A percentile compares a stretch with the other conserved stretches of the same genome.
Conservation (phyloP, 495 filamentous ascomycete genomes). For the Evernia prunastri region DNA sequence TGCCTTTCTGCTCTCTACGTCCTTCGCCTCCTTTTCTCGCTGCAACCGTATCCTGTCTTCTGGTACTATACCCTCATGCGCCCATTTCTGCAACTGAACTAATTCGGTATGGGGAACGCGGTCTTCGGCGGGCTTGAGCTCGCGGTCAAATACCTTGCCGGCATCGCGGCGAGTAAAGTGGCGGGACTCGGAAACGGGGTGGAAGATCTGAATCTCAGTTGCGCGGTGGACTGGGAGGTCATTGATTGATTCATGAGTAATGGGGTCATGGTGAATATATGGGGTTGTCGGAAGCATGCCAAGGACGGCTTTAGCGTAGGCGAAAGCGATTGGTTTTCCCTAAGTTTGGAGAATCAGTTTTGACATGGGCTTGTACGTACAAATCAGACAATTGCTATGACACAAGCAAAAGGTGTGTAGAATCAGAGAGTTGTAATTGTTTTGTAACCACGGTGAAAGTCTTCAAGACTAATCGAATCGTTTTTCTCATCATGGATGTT, state of each 20-base stretch:
- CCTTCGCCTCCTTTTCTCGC: slow-evolving; percentile 39
- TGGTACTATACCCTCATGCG: slow-evolving; percentile 28
- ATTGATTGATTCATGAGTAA: slow-evolving; percentile 78
- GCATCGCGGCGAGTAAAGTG: slow-evolving; percentile 86
- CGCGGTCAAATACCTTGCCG: slow-evolving; percentile 68
- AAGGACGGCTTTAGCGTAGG: slow-evolving; percentile 69
- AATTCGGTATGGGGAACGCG: slow-evolving; percentile 88
- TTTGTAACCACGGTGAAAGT: slow-evolving; percentile 54
- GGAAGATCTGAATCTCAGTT: slow-evolving; percentile 80
- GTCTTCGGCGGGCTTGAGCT: slow-evolving; percentile 73
- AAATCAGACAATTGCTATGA: not conserved
- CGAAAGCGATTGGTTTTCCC: slow-evolving; percentile 69
- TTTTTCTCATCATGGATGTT: slow-evolving; percentile 63
- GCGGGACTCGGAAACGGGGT: slow-evolving; percentile 83
- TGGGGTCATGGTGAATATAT: slow-evolving; percentile 27
- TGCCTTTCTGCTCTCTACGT: slow-evolving; percentile 36
- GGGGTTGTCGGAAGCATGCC: slow-evolving; percentile 68
- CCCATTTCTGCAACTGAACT: slow-evolving; percentile 41
- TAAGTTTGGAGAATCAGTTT: slow-evolving; percentile 31
- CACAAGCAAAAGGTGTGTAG: not conserved
- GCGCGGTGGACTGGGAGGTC: slow-evolving; percentile 76
- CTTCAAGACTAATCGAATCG: slow-evolving; percentile 99
- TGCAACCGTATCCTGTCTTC: slow-evolving; percentile 37
- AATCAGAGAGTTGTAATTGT: slow-evolving; percentile 46
- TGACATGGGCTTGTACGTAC: not conserved